Conservation (phyloP, 257 asterid genomes). For the Marsdenia floribunda region DNA sequence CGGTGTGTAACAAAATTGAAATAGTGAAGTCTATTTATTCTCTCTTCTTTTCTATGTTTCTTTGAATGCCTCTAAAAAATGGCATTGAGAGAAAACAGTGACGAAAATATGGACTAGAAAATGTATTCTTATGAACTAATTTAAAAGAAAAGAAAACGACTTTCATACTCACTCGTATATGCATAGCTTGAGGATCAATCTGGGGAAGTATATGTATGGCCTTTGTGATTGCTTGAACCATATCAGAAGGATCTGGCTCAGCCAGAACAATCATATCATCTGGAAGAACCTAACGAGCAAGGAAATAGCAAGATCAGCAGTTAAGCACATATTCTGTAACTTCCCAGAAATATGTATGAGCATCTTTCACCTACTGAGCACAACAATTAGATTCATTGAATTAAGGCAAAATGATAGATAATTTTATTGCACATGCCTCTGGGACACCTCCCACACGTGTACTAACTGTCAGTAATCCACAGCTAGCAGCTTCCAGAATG, state of each 20-base stretch:
- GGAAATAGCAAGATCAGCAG: conserved; percentile 15
- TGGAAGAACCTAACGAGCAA: conserved; percentile 67
- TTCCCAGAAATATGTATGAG: conserved; percentile 6
- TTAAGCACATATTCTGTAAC: conserved; percentile 12
- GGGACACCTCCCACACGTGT: conserved; percentile 99
- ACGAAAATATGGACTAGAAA: neutral
- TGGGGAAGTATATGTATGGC: conserved; percentile 81
- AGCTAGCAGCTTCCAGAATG: conserved; percentile 95
- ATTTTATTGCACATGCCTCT: conserved; percentile 58
- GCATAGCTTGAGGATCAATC: conserved; percentile 89
- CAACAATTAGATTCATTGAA: conserved; percentile 18
- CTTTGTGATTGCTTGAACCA: conserved; percentile 75
- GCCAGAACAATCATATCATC: conserved; percentile 95
- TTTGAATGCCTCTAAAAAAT: neutral
- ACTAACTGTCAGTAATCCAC: conserved; percentile 96
- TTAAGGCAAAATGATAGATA: conserved; percentile 24
- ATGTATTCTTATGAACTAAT: neutral
- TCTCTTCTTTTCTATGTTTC: neutral
- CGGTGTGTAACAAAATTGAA: neutral
- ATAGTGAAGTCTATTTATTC: neutral
- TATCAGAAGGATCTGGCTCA: conserved; percentile 83
- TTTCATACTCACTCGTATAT: conserved; percentile 60
- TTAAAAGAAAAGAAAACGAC: neutral
- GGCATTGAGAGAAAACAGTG: neutral
- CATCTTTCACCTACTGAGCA: conserved; percentile 1